Conservation (phyloP, 1,284 basidiomycete species). For the Malassezia slooffiae region DNA sequence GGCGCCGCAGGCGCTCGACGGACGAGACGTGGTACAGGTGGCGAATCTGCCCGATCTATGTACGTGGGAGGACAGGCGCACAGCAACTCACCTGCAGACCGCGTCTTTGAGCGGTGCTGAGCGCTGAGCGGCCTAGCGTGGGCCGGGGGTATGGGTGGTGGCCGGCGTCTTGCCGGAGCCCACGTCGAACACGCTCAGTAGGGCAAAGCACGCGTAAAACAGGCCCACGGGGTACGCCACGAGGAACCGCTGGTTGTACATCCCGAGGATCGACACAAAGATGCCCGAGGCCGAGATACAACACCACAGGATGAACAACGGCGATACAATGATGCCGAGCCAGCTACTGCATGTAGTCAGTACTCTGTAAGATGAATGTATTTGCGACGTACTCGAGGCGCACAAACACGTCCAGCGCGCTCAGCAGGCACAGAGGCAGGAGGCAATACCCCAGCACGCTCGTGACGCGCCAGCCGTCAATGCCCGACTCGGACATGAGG, state of each 20-base stretch:
- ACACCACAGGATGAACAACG: conserved; percentile 44
- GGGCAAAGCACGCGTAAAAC: conserved; percentile 44
- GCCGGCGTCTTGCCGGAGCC: conserved; percentile 7
- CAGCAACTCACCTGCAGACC: conserved; percentile 12
- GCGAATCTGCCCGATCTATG: conserved; percentile 38
- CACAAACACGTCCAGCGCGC: conserved; percentile 73
- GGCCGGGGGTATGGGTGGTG: neutral
- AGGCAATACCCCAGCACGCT: conserved; percentile 95
- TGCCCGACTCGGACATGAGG: conserved; percentile 88
- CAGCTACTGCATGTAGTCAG: conserved; percentile 17
- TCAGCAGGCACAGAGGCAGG: conserved; percentile 90
- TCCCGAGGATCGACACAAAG: conserved; percentile 40
- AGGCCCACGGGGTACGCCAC: conserved; percentile 44
- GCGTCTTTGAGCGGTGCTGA: conserved; percentile 43
- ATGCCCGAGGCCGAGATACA: conserved; percentile 44
- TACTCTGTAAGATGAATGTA: no score
- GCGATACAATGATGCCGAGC: conserved; percentile 36
- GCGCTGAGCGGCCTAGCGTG: neutral
- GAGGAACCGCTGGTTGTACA: conserved; percentile 42
- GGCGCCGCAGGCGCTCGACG: conserved; percentile 10
- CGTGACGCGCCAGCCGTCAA: conserved; percentile 89
- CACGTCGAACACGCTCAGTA: conserved; percentile 40
- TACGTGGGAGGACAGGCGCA: conserved; percentile 5
- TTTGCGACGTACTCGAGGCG: conserved; percentile 70
- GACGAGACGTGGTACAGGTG: conserved; percentile 23